Base-by-base conservation (phyloP, 140 eudicot genomes). In the Senecio squalidus region DNA sequence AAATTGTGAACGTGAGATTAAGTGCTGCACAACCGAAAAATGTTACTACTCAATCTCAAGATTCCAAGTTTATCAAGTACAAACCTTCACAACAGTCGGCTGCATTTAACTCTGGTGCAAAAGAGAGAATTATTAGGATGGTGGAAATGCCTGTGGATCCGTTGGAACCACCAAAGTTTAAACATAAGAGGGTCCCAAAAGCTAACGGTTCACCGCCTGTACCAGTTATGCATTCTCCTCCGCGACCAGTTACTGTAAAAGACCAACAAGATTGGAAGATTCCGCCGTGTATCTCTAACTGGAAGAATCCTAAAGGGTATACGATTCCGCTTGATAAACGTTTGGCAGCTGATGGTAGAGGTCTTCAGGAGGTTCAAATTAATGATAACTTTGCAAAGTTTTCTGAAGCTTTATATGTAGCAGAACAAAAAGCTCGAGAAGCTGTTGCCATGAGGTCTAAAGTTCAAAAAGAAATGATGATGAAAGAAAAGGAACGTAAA, bases 21-120 rank as follows among this genome's bases (percentile, higher is more conserved):
- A 91, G 98, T 79, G 96, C 94, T 9, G 92, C 98, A 9, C 98
- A 91, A 68, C 96, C 98, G 0, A 91, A 91, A 68, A 91, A 91
- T 16, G 96, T 91, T 18, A 75, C 81, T 0, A 76, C 84, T 0
- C 82, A 73, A 28, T 91, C 96, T 2, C 71, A 76, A 5, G 92
- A 76, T 25, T 81, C 88, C 0, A 81, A 83, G 27, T 83, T 78
- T 27, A 91, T 91, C 29, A 86, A 86, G 73, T 86, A 86, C 72
- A 86, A 81, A 49, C 96, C 98, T 2, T 91, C 96, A 0, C 94
- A 91, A 60, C 96, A 91, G 62, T 80, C 96, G 1, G 81, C 85
- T n/a, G 94, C 96, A 0, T 83, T 83, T 30, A 91, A 91, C 47
- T 91, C 98, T 0, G 94, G 96, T 71, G 96, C 98, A 2, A 83